These are phyloP conservation scores for Pistacia integerrima DNA, from an alignment of 345 rosid genomes.

Conservation along the genomic window DNA sequence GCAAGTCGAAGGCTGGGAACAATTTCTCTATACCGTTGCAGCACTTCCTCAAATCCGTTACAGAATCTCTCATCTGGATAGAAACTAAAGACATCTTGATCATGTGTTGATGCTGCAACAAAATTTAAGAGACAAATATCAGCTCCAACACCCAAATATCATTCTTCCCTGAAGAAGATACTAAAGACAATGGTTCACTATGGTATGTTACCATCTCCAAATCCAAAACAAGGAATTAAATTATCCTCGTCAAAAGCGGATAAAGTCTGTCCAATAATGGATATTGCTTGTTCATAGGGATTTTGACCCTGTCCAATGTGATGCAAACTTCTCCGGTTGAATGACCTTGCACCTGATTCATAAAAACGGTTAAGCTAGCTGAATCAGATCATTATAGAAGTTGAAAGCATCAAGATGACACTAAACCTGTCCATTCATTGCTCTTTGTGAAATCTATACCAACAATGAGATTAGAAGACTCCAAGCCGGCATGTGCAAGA, in stretches of 20 bases:
- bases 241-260: conserved; percentile 80
- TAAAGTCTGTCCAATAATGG: conserved; percentile 76
- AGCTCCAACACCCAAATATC: conserved; percentile 24
- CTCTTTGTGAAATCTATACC: conserved; percentile 97
- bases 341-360: conserved; percentile 66
- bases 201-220: conserved; percentile 58
- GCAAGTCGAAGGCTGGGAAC: conserved; percentile 83
- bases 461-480: conserved; percentile 90
- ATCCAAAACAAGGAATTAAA: conserved; percentile 81
- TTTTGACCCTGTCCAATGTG: conserved; percentile 55
- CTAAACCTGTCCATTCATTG: conserved; percentile 94
- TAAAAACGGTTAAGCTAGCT: conserved; percentile 23
- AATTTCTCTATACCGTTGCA: conserved; percentile 71
- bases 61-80: conserved; percentile 61
- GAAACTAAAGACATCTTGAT: conserved; percentile 92
- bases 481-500: conserved; percentile 83
- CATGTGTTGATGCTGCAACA: conserved; percentile 81
- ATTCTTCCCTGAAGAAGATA: background rate
- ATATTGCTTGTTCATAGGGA: conserved; percentile 82
- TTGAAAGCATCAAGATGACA: conserved; percentile 3
- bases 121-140: conserved; percentile 19
- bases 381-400: conserved; percentile 4
- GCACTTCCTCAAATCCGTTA: conserved; percentile 88
- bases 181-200: background rate
- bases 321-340: conserved; percentile 67